Conservation (phyloP, 2,329 filamentous ascomycete species). For the Aspergillus udagawae region DNA sequence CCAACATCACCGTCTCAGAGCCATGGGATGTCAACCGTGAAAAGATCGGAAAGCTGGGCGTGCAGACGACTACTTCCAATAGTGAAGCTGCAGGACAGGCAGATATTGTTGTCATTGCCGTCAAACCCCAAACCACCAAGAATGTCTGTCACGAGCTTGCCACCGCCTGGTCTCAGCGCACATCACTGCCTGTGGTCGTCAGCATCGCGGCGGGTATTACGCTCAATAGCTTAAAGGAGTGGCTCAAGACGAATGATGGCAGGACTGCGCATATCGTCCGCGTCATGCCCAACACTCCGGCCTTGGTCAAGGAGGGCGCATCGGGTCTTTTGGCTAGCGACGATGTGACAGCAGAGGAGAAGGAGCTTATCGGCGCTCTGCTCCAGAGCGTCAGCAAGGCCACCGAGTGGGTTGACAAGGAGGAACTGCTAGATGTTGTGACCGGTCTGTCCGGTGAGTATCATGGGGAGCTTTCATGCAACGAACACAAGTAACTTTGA, state of each 20-base stretch:
- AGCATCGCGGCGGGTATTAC: slow-evolving; percentile 35
- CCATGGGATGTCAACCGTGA: slow-evolving; percentile 34
- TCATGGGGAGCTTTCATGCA: background rate
- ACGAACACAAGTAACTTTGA: slow-evolving; percentile 2
- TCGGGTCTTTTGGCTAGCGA: slow-evolving; percentile 25
- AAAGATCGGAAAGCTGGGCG: slow-evolving; percentile 28
- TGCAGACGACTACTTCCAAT: slow-evolving; percentile 29
- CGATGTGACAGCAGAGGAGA: slow-evolving; percentile 26
- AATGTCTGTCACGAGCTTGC: slow-evolving; percentile 30
- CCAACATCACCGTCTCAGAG: slow-evolving; percentile 33
- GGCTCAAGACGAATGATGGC: slow-evolving; percentile 25
- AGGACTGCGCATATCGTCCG: slow-evolving; percentile 26
- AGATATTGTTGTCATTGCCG: slow-evolving; percentile 31
- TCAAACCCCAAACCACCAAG: slow-evolving; percentile 33
- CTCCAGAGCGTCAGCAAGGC: slow-evolving; percentile 30
- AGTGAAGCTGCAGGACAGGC: slow-evolving; percentile 23
- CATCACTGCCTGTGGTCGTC: slow-evolving; percentile 26
- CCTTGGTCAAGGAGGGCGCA: slow-evolving; percentile 31
- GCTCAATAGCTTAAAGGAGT: slow-evolving; percentile 25
- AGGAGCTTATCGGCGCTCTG: slow-evolving; percentile 27
- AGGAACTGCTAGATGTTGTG: slow-evolving; percentile 34
- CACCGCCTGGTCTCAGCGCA: slow-evolving; percentile 21
- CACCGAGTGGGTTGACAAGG: slow-evolving; percentile 32
- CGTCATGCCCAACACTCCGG: slow-evolving; percentile 36
- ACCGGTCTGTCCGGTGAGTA: slow-evolving; percentile 32